Evolutionary conservation across 179 eudicot species (phyloP), one percentile per base, ranked within the genome.

Genomic region (Silene coronaria): DNA sequence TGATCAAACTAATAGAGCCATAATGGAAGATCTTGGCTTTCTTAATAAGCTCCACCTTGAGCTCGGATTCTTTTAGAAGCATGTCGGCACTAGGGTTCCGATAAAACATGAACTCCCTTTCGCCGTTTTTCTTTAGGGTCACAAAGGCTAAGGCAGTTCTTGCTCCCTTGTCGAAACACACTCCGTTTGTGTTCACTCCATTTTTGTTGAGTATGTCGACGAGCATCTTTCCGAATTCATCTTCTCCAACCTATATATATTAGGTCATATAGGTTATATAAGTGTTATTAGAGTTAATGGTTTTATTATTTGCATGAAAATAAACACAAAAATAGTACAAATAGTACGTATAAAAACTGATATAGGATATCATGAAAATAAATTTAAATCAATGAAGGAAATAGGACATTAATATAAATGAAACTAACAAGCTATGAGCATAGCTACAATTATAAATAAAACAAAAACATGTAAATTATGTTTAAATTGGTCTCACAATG

Each of bases 61-160:
- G 82, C 70, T 88, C 91, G 0, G 84, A 76, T 9, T 82, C 82
- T 57, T 80, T 76, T 1, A 88, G 64, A 4, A 88, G 80, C 89
- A 88, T 88, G 55, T 88, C 91, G 0, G 91, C 91, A 73, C 91
- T 88, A 28, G 91, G 91, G 67, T 88, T 88, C 42, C 91, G 74
- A 55, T 88, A 88, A 48, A 88, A 88, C 91, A 88, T 86, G 57
- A 88, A 88, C 70, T 88, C 91, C 19, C 91, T 71, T 67, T 88
- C 89, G 0, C 91, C 91, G 5, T 88, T 32, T 4, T 75, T 64
- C 74, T 75, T 83, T 17, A 86, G 60, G 2, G 91, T 88, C 11
- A 88, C 91, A 22, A 88, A 88, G 0, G 91, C 91, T 19, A 88
- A 51, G 13, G 91, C 91, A 0, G 91, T 88, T 53, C 91, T 75